Conservation (phyloP, 2,329 filamentous ascomycete species). For the Diaporthe sp. region DNA sequence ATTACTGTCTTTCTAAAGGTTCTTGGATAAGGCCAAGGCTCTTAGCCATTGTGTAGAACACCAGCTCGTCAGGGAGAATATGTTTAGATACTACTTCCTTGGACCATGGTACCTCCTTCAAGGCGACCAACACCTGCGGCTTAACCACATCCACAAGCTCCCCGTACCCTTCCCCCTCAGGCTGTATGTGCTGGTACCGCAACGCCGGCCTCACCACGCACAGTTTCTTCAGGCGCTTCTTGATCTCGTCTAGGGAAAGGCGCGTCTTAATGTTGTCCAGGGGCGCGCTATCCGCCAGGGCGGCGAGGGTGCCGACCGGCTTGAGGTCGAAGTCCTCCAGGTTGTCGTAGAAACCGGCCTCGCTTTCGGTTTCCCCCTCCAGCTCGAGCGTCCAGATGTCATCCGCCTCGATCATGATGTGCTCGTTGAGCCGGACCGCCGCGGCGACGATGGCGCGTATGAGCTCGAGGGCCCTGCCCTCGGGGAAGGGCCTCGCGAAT, state of each 20-base stretch:
- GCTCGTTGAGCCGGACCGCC: neutral
- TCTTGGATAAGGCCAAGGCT: neutral
- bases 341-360: neutral
- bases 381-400: neutral
- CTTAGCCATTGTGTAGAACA: neutral
- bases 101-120: neutral
- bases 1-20: neutral
- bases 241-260: neutral
- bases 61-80: neutral
- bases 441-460: neutral
- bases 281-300: neutral
- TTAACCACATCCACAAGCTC: neutral
- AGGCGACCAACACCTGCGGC: neutral
- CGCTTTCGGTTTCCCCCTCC: fast-evolving
- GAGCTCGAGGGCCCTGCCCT: neutral
- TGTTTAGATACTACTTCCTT: too few relatives aligned
- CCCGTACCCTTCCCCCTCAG: neutral
- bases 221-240: neutral
- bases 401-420: slow-evolving; percentile 11
- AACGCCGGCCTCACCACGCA: neutral
- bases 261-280: neutral
- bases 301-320: neutral
- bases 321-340: neutral
- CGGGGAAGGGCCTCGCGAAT: neutral
- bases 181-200: neutral